phyloP scores from a whole-genome alignment of 208 protist species.

The Phytomonas serpens region DNA sequence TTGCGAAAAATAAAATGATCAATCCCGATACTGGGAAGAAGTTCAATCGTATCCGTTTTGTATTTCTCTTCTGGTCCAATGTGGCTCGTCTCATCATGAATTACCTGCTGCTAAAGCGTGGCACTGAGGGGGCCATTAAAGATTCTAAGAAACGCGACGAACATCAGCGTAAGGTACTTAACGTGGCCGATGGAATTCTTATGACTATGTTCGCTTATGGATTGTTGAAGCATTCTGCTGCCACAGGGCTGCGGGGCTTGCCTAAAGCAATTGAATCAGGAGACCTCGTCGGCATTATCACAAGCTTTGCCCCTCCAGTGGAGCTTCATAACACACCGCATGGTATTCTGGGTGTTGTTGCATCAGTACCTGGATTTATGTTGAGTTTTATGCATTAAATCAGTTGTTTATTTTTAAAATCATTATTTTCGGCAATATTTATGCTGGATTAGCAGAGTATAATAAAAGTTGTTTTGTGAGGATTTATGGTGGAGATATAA shows the following conservation, averaged over 20 bases:
- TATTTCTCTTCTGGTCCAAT: slow-evolving; percentile 85
- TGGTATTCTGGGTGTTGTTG: slow-evolving; percentile 62
- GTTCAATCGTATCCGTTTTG: slow-evolving; percentile 57
- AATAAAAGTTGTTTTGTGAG: background rate
- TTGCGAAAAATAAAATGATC: slow-evolving; percentile 42
- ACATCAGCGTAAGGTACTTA: slow-evolving; percentile 48
- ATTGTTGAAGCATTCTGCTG: slow-evolving; percentile 47
- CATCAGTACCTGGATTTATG: slow-evolving; percentile 54
- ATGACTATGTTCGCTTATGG: slow-evolving; percentile 70
- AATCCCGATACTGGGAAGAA: slow-evolving; percentile 21
- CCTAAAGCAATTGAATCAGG: slow-evolving; percentile 33
- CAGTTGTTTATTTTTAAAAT: background rate
- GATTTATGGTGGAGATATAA: background rate
- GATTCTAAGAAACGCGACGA: slow-evolving; percentile 39
- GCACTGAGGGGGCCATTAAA: slow-evolving; percentile 32
- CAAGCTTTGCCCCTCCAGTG: slow-evolving; percentile 45
- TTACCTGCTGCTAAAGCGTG: slow-evolving; percentile 42
- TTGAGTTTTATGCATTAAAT: slow-evolving; percentile 35
- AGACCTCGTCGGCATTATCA: slow-evolving; percentile 39
- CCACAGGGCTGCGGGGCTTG: slow-evolving; percentile 33
- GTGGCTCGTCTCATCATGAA: slow-evolving; percentile 52
- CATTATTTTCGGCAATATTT: background rate
- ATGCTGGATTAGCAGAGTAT: background rate
- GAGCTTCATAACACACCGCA: slow-evolving; percentile 39
- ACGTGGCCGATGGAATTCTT: slow-evolving; percentile 44